Percentiles rank a stretch among this genome's conserved stretches.
Conservation (phyloP, 129 eudicot genomes). For the Lonicera japonica region DNA sequence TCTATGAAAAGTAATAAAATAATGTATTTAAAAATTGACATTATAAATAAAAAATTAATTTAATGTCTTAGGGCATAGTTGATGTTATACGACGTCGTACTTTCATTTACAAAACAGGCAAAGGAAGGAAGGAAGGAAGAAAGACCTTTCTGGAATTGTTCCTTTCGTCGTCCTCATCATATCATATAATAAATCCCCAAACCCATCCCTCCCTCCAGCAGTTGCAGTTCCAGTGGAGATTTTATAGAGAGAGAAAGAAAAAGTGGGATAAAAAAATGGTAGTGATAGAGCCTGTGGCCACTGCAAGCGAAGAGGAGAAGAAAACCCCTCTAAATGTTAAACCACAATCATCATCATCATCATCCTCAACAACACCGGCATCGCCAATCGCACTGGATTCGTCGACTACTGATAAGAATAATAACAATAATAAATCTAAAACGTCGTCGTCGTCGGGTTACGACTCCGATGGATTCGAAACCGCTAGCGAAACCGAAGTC, state of each 20-base stretch:
- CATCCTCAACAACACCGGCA: conserved; percentile 8
- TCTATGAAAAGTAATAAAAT: too few species aligned
- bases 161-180: too few species aligned
- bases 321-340: too few species aligned
- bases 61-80: too few species aligned
- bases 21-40: too few species aligned
- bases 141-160: conserved; percentile 12
- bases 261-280: conserved; percentile 46
- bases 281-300: conserved; percentile 35
- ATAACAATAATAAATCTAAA: conserved; percentile 5
- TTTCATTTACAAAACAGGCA: not conserved
- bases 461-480: conserved; percentile 65
- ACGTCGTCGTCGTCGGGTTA: conserved; percentile 34
- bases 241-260: too few species aligned
- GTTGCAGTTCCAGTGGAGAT: not conserved
- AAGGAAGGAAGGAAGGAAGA: too few species aligned
- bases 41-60: too few species aligned
- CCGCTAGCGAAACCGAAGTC: conserved; percentile 67
- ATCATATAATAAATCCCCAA: too few species aligned
- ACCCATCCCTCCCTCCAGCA: too few species aligned
- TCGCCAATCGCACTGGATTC: not conserved
- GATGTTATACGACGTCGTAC: conserved; percentile 5
- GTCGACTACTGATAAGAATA: too few species aligned
- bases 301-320: not conserved
- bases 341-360: too few species aligned